Base-by-base conservation (phyloP, 768 basidiomycete species). In the Basidioascus undulatus region DNA sequence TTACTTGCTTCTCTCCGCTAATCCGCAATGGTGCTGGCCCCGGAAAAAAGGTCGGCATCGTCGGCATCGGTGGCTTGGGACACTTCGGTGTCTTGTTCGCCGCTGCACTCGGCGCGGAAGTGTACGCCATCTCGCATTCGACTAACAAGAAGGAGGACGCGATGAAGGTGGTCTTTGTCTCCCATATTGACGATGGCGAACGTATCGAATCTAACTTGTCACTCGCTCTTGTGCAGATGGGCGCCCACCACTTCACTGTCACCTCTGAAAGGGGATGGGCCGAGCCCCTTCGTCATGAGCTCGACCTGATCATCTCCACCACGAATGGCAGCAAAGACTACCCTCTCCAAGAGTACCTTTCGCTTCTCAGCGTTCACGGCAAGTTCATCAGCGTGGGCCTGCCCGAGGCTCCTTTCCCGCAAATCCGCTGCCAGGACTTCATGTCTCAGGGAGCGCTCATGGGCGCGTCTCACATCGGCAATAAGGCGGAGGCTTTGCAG, bases 1-100 rank as follows among this genome's bases (percentile, higher is more conserved):
- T 73, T n/a, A 74, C 72, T 6, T 66, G 69, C 7, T 73, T 61
- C 58, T 71, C 70, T 0, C 72, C 74, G 11, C 58, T 76, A 16
- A 59, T 62, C 21, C 59, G 66, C 23, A 65, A 72, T 54, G 67
- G 68, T 18, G 55, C 50, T 37, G 68, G 69, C 0, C 65, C 65
- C 4, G 70, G 69, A 18, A 71, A 69, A 58, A 65, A 63, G 45
- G 68, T 77, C 47, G 75, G 72, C 33, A 56, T 77, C 32, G 59
- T 76, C 45, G 73, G 74, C 32, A 65, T 77, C 28, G 73, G 73
- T 28, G 73, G 72, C 16, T 55, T 72, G 18, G 44, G 44, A 12
- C 45, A 46, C 42, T 54, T 57, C 21, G 56, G 42, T 13, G 48
- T 66, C 35, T 49, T 66, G 23, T 68, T 65, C 51, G 66, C 64